Evolutionary conservation across 2,329 filamentous ascomycete genomes (phyloP), one percentile per base, ranked within the genome.

Genomic region (Grosmannia serpens): DNA sequence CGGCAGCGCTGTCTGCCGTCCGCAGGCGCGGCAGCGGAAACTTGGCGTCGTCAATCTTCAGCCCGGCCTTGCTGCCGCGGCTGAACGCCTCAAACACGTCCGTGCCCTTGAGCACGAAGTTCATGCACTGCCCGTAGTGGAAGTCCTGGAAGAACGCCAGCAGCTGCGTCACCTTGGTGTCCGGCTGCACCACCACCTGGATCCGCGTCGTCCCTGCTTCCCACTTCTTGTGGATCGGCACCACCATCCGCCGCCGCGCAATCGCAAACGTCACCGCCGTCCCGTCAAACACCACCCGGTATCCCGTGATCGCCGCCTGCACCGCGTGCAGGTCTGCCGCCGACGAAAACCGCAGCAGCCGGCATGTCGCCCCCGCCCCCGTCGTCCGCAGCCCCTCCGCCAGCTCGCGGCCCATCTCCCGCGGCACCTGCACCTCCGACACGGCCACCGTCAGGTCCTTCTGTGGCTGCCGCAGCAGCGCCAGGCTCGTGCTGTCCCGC

Each of bases 221-320:
- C 89, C 89, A 95, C 70, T 94, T 94, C 74, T 96, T 95, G 74
- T 95, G 88, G 64, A 96, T 92, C 0, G 89, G 89, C 20, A 95
- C 89, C 15, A 96, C 89, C 86, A 91, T 94, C 64, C 89, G 83
- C 54, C 89, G 84, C 33, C 91, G 84, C 1, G 91, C 85, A 63
- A 96, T 95, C 59, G 87, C 85, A 70, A 96, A 89, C 0, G 83
- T 84, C 9, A 80, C 77, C 7, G 89, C 89, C 56, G 88, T 72
- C 8, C 84, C 83, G 67, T 90, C 87, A 64, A 86, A 91, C 9
- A 87, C 73, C 20, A 96, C 89, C 29, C 77, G 77, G 70, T 87
- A 95, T 0, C 91, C 89, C 0, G 90, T 95, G 58, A 95, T 75
- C 3, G 89, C 87, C 54, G 78, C 76, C 69, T 96, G 83, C 70